phyloP scores from a whole-genome alignment of 2,329 filamentous ascomycete genomes.

The Knufia petricola region DNA sequence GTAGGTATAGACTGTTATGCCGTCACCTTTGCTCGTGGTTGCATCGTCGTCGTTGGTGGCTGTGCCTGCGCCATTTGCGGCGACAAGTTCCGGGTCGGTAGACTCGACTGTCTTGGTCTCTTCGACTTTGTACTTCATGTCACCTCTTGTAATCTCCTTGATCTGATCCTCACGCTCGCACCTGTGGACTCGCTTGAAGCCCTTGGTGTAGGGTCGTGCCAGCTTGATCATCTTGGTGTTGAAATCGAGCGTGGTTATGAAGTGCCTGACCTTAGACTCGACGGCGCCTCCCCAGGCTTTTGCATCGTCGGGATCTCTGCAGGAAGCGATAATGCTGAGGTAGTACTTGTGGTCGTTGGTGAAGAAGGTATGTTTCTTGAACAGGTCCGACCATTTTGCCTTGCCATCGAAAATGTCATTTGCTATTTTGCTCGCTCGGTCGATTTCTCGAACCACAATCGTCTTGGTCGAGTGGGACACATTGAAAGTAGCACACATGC shows the following conservation, averaged over 20 bases:
- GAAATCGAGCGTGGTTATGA: constrained; percentile 74
- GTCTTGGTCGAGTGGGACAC: constrained; percentile 76
- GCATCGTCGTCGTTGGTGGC: constrained; percentile 28
- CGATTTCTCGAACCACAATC: constrained; percentile 74
- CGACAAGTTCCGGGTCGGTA: constrained; percentile 41
- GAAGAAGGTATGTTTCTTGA: constrained; percentile 87
- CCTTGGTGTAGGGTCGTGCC: constrained; percentile 87
- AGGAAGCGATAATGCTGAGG: constrained; percentile 74
- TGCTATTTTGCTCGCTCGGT: constrained; percentile 65
- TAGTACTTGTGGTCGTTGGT: constrained; percentile 92
- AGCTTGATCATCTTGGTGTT: constrained; percentile 64
- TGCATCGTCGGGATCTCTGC: constrained; percentile 72
- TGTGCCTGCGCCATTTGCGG: constrained; percentile 36
- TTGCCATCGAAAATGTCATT: constrained; percentile 70
- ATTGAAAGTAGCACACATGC: constrained; percentile 96
- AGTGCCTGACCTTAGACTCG: constrained; percentile 80
- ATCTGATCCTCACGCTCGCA: constrained; percentile 55
- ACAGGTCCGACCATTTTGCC: constrained; percentile 75
- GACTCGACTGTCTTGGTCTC: constrained; percentile 42
- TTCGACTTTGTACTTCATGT: constrained; percentile 49
- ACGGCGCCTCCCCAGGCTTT: constrained; percentile 84
- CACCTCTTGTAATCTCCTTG: constrained; percentile 53
- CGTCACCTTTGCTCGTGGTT: constrained; percentile 32
- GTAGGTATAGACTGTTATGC: constrained; percentile 64
- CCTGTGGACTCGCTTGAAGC: constrained; percentile 71